Base-by-base conservation (phyloP, 164 flowering plant genomes). In the Stephania yunnanensis region DNA sequence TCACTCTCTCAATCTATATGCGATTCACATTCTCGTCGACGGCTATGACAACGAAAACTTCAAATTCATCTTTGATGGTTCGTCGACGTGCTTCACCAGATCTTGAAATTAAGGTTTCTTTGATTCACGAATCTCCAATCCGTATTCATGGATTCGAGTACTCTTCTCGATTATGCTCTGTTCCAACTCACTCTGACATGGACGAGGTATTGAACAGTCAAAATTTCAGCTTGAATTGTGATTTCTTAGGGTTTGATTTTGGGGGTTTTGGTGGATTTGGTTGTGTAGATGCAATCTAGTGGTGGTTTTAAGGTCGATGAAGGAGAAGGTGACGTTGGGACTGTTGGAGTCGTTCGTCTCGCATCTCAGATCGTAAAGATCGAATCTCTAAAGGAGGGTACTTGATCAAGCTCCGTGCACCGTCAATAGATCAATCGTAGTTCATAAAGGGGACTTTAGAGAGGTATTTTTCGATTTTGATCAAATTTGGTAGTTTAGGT, bases 151-250 rank as follows among this genome's bases (percentile, higher is more conserved):
- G 83, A 87, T 73, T 78, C 87, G 7, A 78, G 72, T 50, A 79
- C 85, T 67, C 80, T 73, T 36, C 84, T 87, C 29, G 90, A 87
- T 72, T 76, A 89, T 75, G 96, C 83, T 80, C 86, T 93, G 68
- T 93, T 91, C 79, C 96, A 90, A 42, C 93, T 93, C 76, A 93
- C 98, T 30, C 98, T 97, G 31, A 93, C 98, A 13, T 85, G 98
- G 84, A 93, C 97, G 74, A 93, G 98, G 96, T 93, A 46, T 1
- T 36, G 42, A 36, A 36, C 42, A 36, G 42, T 4, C 42, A 36
- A 36, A 4, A 36, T 2, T 10, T 52, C 20, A 30, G 69, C 58
- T 55, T 13, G 22, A 25, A 36, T 30, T 73, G 3, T 50, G 50
- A 3, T 73, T 63, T 9, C 6, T 10, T 44, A 31, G 22, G 50